Evolutionary conservation across 352 stramenopile genomes (phyloP), one percentile per base, ranked within the genome.

Genomic region (Phytophthora tentaculata): DNA sequence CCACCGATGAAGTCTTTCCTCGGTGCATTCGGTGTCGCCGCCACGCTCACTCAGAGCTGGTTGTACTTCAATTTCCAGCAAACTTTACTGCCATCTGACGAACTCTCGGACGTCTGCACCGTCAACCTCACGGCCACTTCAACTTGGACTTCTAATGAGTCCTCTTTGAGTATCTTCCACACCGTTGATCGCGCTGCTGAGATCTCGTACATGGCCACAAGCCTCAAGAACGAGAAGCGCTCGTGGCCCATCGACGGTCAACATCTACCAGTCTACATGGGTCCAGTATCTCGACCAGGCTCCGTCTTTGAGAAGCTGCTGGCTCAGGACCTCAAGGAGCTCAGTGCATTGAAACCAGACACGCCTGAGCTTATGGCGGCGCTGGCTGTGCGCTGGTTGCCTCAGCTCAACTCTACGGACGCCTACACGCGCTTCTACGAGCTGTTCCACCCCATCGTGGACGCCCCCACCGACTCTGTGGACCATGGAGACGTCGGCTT

Each of bases 401-500:
- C 73, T 5, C 60, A 69, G 14, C 47, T 81, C 16, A 63, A 58
- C 53, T 70, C 69, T 2, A 41, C 55, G 0, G 65, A 64, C 2
- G 61, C 62, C 20, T 81, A 66, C 51, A 59, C 58, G 19, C 47
- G 48, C 23, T 77, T 78, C 65, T 81, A 81, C 66, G 64, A 74
- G 59, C 44, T 71, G 44, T 67, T 76, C 19, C 47, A 60, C 43
- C 49, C 55, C 32, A 58, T 79, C n/a, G 53, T 64, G 56, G 44
- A 68, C 53, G 50, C 52, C 3, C 67, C 67, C 0, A 26, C 37
- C 23, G 67, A 73, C 29, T 59, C 57, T 5, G 63, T 68, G 16
- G 71, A 89, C 64, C 73, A 76, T 12, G 76, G 64, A 22, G 78
- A 87, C 56, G 73, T 41, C 13, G 66, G 53, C 53, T 84, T 87